Conservation (phyloP, 1,284 basidiomycete species). For the Ganoderma leucocontextum region DNA sequence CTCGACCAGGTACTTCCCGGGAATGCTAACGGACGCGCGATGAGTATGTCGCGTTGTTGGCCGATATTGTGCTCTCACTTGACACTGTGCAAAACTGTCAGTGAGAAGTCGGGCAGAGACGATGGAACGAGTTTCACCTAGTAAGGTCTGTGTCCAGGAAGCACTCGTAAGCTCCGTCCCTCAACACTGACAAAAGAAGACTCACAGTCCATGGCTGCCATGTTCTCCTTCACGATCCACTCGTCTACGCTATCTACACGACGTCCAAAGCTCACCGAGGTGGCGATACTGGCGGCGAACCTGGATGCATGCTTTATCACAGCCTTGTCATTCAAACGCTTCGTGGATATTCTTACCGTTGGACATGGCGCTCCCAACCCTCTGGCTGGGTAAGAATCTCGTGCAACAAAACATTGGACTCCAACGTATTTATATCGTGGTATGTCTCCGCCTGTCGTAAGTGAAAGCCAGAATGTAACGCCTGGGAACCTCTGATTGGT, state of each 20-base stretch:
- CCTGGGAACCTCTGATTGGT: constrained; percentile 38
- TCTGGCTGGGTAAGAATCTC: constrained; percentile 52
- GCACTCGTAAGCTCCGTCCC: not conserved
- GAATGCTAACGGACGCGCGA: constrained; percentile 47
- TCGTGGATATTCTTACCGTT: constrained; percentile 43
- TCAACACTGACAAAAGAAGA: not conserved
- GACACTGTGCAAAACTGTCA: constrained; percentile 39
- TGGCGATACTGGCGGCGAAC: constrained; percentile 56
- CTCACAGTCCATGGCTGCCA: constrained; percentile 53
- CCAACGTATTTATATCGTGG: constrained; percentile 57
- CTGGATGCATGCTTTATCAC: constrained; percentile 32
- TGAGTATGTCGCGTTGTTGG: not conserved
- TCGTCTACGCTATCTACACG: constrained; percentile 55
- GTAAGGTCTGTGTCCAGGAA: constrained; percentile 43
- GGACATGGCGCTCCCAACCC: constrained; percentile 52
- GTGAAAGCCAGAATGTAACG: constrained; percentile 56
- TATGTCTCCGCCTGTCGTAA: constrained; percentile 52
- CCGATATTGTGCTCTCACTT: constrained; percentile 37
- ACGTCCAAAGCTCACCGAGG: constrained; percentile 55
- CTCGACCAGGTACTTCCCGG: constrained; percentile 62
- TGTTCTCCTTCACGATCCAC: constrained; percentile 56
- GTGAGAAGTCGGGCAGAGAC: not conserved
- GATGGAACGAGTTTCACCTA: constrained; percentile 39
- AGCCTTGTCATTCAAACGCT: not conserved
- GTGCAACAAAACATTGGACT: constrained; percentile 54